Percentiles rank a stretch among this genome's conserved stretches.
Conservation (phyloP, 495 filamentous ascomycete genomes). For the Aspergillus funiculosus region DNA sequence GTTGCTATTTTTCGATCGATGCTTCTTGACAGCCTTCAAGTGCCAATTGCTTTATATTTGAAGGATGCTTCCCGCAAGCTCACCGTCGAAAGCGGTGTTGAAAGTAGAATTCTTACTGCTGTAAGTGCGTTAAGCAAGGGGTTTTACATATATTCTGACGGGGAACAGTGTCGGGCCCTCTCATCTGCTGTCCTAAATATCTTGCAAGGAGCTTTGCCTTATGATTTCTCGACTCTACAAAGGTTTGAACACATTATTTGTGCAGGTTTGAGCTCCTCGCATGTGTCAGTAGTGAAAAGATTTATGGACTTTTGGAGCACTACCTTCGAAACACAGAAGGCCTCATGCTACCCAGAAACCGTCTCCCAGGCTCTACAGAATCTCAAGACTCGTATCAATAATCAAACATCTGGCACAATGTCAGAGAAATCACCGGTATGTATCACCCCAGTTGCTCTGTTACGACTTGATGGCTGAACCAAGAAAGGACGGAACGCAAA, state of each 20-base stretch:
- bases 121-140: constrained; percentile 25
- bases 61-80: constrained; percentile 30
- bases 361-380: constrained; percentile 45
- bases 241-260: constrained; percentile 49
- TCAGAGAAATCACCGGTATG: too few relatives aligned
- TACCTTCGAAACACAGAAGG: constrained; percentile 46
- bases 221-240: constrained; percentile 39
- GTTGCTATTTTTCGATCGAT: constrained; percentile 24
- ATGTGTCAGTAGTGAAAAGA: constrained; percentile 46
- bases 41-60: constrained; percentile 29
- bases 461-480: not conserved
- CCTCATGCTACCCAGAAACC: constrained; percentile 40
- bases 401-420: constrained; percentile 21
- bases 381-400: constrained; percentile 43
- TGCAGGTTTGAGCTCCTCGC: constrained; percentile 51
- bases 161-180: constrained; percentile 30
- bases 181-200: constrained; percentile 33
- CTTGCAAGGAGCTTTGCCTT: constrained; percentile 27
- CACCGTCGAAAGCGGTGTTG: constrained; percentile 24
- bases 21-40: constrained; percentile 31
- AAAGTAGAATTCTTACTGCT: constrained; percentile 35
- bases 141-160: constrained; percentile 18
- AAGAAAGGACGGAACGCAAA: not conserved
- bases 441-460: not conserved
- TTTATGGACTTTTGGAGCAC: constrained; percentile 56